Percentiles rank a stretch among this genome's conserved stretches.
Evolutionary conservation across 1,284 basidiomycete species (phyloP).

Genomic region (Marasmius sp.): DNA sequence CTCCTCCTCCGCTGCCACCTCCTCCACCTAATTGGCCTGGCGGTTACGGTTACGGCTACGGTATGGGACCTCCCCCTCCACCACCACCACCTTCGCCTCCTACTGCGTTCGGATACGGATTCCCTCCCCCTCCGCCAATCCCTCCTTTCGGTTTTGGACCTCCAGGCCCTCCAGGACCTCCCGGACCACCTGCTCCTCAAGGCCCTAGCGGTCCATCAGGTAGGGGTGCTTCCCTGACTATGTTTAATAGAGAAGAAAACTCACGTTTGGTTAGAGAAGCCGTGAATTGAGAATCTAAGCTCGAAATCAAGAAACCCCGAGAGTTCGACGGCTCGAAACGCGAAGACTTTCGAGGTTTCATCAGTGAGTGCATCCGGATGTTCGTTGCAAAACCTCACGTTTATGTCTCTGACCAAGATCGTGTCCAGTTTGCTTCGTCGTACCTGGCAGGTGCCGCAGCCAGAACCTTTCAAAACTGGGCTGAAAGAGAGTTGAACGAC

Average conservation of each 20-base stretch:
- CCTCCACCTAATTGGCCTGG: too few species aligned
- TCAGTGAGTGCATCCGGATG: background rate
- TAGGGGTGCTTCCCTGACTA: background rate
- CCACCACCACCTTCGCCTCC: background rate
- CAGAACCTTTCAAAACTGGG: background rate
- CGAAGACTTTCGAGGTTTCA: background rate
- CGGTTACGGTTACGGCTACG: too few species aligned
- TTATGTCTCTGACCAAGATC: background rate
- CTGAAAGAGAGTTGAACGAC: background rate
- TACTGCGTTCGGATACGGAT: background rate
- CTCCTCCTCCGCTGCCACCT: too few species aligned
- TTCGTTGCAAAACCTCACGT: slow-evolving; percentile 2
- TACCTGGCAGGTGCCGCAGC: background rate
- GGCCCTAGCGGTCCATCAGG: background rate
- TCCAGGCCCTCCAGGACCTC: background rate
- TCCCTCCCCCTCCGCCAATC: background rate
- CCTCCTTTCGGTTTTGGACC: background rate
- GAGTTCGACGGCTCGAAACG: slow-evolving; percentile 3
- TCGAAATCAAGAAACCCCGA: slow-evolving; percentile 1
- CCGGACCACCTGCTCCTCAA: background rate
- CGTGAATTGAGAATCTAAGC: background rate
- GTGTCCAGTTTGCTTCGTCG: slow-evolving; percentile 1
- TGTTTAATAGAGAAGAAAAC: background rate
- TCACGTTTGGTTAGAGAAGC: background rate
- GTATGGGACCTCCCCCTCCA: too few species aligned